Base-by-base conservation (phyloP, 164 flowering plant genomes). In the Brasenia schreberi region DNA sequence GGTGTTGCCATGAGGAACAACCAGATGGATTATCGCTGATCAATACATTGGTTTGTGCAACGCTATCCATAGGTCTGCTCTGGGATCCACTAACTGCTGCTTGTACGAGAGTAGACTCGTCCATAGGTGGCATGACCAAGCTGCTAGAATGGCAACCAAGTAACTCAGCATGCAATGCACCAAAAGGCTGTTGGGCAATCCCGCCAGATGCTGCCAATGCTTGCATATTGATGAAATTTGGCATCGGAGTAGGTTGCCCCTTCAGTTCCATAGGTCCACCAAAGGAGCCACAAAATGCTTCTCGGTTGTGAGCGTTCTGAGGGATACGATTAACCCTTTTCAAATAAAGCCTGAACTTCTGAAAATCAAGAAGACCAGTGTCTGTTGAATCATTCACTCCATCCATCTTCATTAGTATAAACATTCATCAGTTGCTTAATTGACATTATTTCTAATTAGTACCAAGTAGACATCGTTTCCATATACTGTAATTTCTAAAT, bases 301-400 rank as follows among this genome's bases (percentile, higher is more conserved):
- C 76, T 65, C 81, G 86, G n/a, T 79, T 89, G 66, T 83, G 90
- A 65, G 84, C 52, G n/a, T n/a, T n/a, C n/a, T n/a, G n/a, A n/a
- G n/a, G n/a, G 10, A 11, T 81, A 61, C 87, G 89, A 77, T 82
- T 86, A 75, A 86, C 59, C 74, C 88, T 86, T 75, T 88, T 90
- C 64, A 90, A 72, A 73, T 86, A 90, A 61, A 87, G 78, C 72
- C 97, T 81, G 64, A 88, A 90, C 70, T 90, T 90, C 97, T 90
- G 90, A 76, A 76, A 0, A 44, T 1, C 5, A 44, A 6, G 6
- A 60, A 60, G 7, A 44, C 10, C 5, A 6, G 10, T 44, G 7
- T 6, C 7, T 11, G 10, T 44, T 11, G 52, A 44, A 44, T 0
- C 52, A 44, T 44, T 44, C 52, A 44, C 10, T 11, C 52, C 52